These are phyloP conservation scores for Talaromyces atroroseus DNA, from an alignment of 2,329 filamentous ascomycete genomes.

Conservation along the genomic window DNA sequence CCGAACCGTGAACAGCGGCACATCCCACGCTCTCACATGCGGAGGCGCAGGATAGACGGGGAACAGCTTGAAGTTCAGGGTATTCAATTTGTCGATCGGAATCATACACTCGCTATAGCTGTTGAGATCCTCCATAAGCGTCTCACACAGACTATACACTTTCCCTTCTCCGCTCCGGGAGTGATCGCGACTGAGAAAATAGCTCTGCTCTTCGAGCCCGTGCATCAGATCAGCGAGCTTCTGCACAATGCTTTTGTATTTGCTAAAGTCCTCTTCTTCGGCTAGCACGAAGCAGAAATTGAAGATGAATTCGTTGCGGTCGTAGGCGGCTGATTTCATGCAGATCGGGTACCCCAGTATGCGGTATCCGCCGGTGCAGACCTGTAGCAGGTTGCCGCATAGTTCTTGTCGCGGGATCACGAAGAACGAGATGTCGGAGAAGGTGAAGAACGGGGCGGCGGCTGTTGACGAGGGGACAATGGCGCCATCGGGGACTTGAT, in stretches of 20 bases:
- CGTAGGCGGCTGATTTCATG: conserved; percentile 74
- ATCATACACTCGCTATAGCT: conserved; percentile 99
- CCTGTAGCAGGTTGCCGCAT: conserved; percentile 77
- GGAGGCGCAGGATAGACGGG: conserved; percentile 73
- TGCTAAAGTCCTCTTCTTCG: conserved; percentile 63
- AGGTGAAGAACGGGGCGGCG: conserved; percentile 68
- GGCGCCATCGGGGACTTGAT: conserved; percentile 59
- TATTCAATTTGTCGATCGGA: conserved; percentile 89
- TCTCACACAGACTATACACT: conserved; percentile 70
- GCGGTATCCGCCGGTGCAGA: conserved; percentile 68
- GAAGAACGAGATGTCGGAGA: conserved; percentile 81
- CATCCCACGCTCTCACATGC: conserved; percentile 78
- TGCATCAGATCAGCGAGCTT: conserved; percentile 81
- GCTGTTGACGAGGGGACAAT: conserved; percentile 46
- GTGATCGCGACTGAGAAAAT: conserved; percentile 58
- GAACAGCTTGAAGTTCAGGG: conserved; percentile 93
- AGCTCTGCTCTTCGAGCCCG: conserved; percentile 85
- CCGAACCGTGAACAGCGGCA: conserved; percentile 67
- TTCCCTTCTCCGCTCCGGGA: conserved; percentile 44
- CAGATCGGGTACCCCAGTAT: conserved; percentile 87
- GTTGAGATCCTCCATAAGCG: conserved; percentile 85
- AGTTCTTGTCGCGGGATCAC: conserved; percentile 93
- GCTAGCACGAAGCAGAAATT: conserved; percentile 87
- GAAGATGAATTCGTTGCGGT: conserved; percentile 96
- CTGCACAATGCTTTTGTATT: conserved; percentile 77